These are phyloP conservation scores for Pythium rhizo-oryzae DNA, from an alignment of 352 stramenopile genomes.

Conservation along the genomic window DNA sequence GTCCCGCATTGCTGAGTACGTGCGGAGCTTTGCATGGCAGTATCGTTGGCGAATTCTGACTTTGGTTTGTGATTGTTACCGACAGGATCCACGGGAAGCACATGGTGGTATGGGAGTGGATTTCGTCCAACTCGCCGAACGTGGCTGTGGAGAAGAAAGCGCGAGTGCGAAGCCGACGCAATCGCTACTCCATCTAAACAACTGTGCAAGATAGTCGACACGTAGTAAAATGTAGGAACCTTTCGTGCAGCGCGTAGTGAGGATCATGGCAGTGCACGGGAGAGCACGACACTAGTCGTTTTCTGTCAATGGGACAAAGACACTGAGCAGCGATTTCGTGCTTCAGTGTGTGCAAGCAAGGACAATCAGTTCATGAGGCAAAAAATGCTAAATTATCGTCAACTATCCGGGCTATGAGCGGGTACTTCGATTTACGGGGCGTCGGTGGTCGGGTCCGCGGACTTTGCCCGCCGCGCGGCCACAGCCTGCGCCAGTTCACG, in stretches of 20 bases:
- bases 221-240: neutral
- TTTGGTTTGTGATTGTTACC: neutral
- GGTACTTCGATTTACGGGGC: neutral
- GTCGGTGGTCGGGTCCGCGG: conserved; percentile 3
- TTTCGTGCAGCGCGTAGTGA: neutral
- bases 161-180: conserved; percentile 20
- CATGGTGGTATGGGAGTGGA: conserved; percentile 66
- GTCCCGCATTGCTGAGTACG: conserved; percentile 48
- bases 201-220: neutral
- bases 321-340: too few species aligned
- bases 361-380: too few species aligned
- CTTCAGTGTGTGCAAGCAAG: too few species aligned
- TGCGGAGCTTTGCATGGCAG: neutral
- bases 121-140: conserved; percentile 47
- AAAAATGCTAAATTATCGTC: conserved; percentile 31
- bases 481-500: conserved; percentile 64
- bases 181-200: conserved; percentile 30
- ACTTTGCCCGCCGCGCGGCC: conserved; percentile 42
- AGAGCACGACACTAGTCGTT: too few species aligned
- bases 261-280: too few species aligned
- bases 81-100: conserved; percentile 35
- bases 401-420: too few species aligned
- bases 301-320: too few species aligned
- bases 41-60: conserved; percentile 9
- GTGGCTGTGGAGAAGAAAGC: conserved; percentile 25